These are phyloP conservation scores for Scorias spongiosa DNA, from an alignment of 2,329 filamentous ascomycete species.

Conservation along the genomic window DNA sequence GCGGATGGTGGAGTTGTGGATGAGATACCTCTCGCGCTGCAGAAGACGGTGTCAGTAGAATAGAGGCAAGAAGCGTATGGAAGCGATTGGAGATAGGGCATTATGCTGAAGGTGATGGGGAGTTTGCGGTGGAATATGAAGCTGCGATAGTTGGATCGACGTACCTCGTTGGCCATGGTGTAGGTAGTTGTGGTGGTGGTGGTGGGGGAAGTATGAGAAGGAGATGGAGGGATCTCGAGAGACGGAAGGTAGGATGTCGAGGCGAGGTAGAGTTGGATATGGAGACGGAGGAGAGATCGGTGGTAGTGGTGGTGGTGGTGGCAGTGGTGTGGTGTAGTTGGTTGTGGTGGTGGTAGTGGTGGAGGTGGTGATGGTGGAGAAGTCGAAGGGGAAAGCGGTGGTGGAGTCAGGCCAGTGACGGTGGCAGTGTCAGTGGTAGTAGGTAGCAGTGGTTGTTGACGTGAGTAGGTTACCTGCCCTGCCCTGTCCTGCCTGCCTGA, in stretches of 20 bases:
- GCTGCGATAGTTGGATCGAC: constrained; percentile 1
- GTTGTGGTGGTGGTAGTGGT: too few relatives aligned
- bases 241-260: neutral
- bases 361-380: too few relatives aligned
- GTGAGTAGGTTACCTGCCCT: too few relatives aligned
- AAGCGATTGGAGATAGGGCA: neutral
- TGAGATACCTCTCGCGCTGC: constrained; percentile 34
- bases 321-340: neutral
- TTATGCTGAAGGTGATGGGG: neutral
- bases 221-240: neutral
- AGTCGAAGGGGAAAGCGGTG: too few relatives aligned
- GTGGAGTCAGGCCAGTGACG: too few relatives aligned
- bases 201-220: neutral
- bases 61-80: neutral
- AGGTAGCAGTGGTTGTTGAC: too few relatives aligned
- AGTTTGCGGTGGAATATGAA: neutral
- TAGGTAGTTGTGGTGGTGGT: neutral
- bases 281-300: neutral
- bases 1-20: neutral
- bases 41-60: constrained; percentile 1
- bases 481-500: too few relatives aligned
- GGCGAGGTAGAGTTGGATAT: neutral
- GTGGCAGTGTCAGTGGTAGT: too few relatives aligned
- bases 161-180: constrained; percentile 10
- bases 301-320: neutral